Evolutionary conservation across 2,329 filamentous ascomycete genomes (phyloP), one percentile per base, ranked within the genome.

Genomic region (Colletotrichum tropicale): DNA sequence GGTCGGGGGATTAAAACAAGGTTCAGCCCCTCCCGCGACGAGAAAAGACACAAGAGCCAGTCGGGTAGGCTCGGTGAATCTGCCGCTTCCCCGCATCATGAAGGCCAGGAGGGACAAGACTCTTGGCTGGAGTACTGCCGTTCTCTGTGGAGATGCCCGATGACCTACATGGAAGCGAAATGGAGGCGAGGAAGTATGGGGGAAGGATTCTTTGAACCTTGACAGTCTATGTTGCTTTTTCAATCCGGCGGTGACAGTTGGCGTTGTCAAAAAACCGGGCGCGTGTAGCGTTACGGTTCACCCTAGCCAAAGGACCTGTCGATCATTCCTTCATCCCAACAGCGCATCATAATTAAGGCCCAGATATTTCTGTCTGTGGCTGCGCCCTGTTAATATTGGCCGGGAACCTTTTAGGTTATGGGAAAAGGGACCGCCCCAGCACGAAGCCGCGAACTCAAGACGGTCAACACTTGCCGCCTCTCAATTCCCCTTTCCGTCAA

Each of bases 1-100:
- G 34, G 64, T 38, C 70, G 62, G 74, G 74, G 74, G 24, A 66
- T 60, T 60, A 67, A 74, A 74, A 76, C 74, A 74, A 76, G 74
- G 74, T 76, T 76, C 34, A 76, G 74, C 74, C 74, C 74, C 70
- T 76, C 74, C 73, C 67, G 71, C 52, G 7, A 24, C 8, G 34
- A 69, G 34, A 36, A 64, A 28, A 38, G 16, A 64, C 38, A 32
- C 12, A n/a, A 24, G 52, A 30, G 69, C 72, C 62, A 75, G 68
- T 64, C 68, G 69, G 69, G 34, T 26, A 67, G 48, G 32, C 62
- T 32, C 38, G 65, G 55, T 72, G 43, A 34, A 30, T 36, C 62
- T 72, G 64, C 73, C 56, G 62, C 34, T 64, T 43, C 58, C 65
- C 70, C 70, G 64, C 70, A 32, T 30, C 15, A 28, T 56, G 69